Evolutionary conservation across 2,329 filamentous ascomycete species (phyloP).

Genomic region (Cytospora paraplurivora): DNA sequence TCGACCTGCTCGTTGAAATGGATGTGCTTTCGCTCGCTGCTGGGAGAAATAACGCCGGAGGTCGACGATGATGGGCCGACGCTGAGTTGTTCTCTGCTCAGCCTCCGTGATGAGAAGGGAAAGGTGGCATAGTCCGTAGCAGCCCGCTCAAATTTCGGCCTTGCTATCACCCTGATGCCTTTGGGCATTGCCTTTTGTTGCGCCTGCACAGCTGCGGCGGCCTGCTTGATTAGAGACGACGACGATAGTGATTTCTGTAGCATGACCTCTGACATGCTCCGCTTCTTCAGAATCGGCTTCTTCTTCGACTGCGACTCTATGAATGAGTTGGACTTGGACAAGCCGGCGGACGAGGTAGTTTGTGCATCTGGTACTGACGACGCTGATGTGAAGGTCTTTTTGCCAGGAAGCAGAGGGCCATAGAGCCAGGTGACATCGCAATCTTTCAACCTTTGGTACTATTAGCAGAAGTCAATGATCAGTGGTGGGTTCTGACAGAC

Average conservation of each 20-base stretch:
- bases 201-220: slow-evolving; percentile 81
- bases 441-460: slow-evolving; percentile 77
- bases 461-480: slow-evolving; percentile 12
- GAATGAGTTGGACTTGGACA: slow-evolving; percentile 64
- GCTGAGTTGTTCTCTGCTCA: slow-evolving; percentile 65
- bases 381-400: slow-evolving; percentile 21
- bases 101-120: slow-evolving; percentile 62
- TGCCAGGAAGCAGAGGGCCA: slow-evolving; percentile 79
- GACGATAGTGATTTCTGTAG: slow-evolving; percentile 85
- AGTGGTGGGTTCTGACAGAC: slow-evolving; percentile 53
- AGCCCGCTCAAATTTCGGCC: slow-evolving; percentile 62
- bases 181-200: slow-evolving; percentile 61
- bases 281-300: slow-evolving; percentile 95
- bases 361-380: neutral
- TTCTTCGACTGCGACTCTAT: slow-evolving; percentile 61
- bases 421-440: slow-evolving; percentile 98
- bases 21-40: slow-evolving; percentile 78
- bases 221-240: slow-evolving; percentile 87
- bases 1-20: slow-evolving; percentile 96
- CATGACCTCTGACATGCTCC: slow-evolving; percentile 95
- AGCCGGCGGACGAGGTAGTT: slow-evolving; percentile 44
- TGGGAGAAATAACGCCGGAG: slow-evolving; percentile 67
- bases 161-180: slow-evolving; percentile 48
- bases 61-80: slow-evolving; percentile 68
- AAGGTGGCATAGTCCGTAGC: slow-evolving; percentile 70